Evolutionary conservation across 139 green algal genomes (phyloP).

Genomic region (Mesotaenium endlicherianum): DNA sequence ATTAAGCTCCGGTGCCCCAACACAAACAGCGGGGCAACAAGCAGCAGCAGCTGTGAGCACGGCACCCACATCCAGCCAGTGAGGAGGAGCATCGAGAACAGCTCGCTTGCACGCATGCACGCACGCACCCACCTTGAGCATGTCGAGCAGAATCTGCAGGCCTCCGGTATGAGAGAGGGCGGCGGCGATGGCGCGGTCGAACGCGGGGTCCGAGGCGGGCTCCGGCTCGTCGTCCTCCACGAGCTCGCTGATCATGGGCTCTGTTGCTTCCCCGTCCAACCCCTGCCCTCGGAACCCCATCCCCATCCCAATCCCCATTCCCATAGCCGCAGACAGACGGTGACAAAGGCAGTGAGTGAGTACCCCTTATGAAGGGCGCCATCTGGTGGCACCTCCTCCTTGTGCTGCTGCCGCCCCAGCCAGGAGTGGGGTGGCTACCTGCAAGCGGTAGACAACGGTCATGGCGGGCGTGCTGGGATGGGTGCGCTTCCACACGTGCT

Average conservation of each 20-base stretch:
- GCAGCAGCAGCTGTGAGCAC: slow-evolving; percentile 8
- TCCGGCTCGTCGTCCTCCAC: slow-evolving; percentile 7
- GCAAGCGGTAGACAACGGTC: slow-evolving; percentile 59
- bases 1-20: not conserved
- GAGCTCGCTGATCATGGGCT: slow-evolving; percentile 63
- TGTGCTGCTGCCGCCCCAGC: too few species aligned
- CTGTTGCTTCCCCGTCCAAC: slow-evolving; percentile 69
- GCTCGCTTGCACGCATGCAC: too few species aligned
- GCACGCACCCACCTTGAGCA: slow-evolving; percentile 33
- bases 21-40: not conserved
- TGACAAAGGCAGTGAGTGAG: too few species aligned
- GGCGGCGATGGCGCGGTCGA: slow-evolving; percentile 49
- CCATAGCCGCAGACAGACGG: too few species aligned
- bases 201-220: slow-evolving; percentile 52
- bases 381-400: too few species aligned
- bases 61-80: too few species aligned
- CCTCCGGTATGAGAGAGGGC: slow-evolving; percentile 48
- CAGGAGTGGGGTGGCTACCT: too few species aligned
- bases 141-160: slow-evolving; percentile 41
- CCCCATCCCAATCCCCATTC: too few species aligned
- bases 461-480: slow-evolving; percentile 52
- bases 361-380: too few species aligned
- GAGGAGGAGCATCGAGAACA: too few species aligned
- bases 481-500: slow-evolving; percentile 56
- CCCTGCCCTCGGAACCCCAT: too few species aligned